Evolutionary conservation across 2,329 filamentous ascomycete species (phyloP), one percentile per base, ranked within the genome.

Genomic region (Fusarium solani-melongenae): DNA sequence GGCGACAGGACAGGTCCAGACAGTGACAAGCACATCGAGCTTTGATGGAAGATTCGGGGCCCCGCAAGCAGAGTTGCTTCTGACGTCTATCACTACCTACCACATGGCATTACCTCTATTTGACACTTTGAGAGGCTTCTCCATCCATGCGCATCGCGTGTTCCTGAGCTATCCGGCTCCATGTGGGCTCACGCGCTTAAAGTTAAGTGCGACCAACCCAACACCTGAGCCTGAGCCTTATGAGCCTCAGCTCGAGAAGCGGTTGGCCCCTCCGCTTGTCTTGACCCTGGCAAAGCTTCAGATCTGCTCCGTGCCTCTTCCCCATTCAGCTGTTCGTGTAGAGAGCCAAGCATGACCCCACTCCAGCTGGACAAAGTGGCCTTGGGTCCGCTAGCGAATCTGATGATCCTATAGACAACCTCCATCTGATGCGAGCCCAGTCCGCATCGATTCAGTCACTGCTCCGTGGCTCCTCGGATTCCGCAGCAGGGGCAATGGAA

Each of bases 341-440:
- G 34, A 51, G 15, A 24, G 31, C 55, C 44, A 39, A 53, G 41
- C 36, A 34, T 55, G 24, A 58, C 41, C 55, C 53, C 62, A 53
- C 62, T 11, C 15, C 33, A 29, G 49, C 49, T 53, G 49, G 55
- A 24, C 62, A 51, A 41, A 65, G 29, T 62, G 62, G 34, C 24
- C 60, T 44, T 59, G 56, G 62, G 34, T 60, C 59, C 62, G 56
- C 62, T 60, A 57, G 27, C 41, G 53, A 29, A 58, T 24, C 53
- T 39, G 61, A 62, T 70, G 62, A 72, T 65, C 44, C 70, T 56
- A 69, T 71, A 61, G 31, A 70, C 64, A 59, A 60, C 49, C 61
- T 72, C 60, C 46, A 61, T 71, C 60, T 62, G 56, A 51, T 64
- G 36, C 44, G 22, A 31, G 10, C 34, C 12, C 27, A 36, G 36